phyloP scores from a whole-genome alignment of 352 stramenopile species.

The Hyaloperonospora brassicae region DNA sequence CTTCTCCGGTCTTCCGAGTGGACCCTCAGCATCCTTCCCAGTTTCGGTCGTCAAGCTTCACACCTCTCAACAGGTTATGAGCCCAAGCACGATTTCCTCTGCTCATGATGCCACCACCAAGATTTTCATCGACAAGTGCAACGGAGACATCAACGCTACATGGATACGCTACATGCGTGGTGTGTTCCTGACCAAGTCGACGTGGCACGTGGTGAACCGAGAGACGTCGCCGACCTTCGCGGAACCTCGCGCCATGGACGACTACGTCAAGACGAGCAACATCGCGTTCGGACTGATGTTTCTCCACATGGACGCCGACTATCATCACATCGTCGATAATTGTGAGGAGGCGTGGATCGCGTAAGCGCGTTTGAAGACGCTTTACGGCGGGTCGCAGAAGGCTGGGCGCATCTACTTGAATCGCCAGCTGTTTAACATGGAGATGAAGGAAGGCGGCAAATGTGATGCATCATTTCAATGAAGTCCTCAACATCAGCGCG shows the following conservation, averaged over 20 bases:
- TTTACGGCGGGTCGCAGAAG: slow-evolving; percentile 15
- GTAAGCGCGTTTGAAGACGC: slow-evolving; percentile 8
- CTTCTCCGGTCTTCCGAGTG: too few relatives aligned
- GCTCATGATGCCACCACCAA: slow-evolving; percentile 8
- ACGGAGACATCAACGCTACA: slow-evolving; percentile 7
- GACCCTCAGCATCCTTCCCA: too few relatives aligned
- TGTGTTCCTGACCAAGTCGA: neutral
- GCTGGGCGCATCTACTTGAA: slow-evolving; percentile 22
- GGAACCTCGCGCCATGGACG: slow-evolving; percentile 3
- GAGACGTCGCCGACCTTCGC: neutral
- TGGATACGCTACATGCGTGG: slow-evolving; percentile 1
- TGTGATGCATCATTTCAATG: slow-evolving; percentile 8
- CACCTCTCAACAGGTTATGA: slow-evolving; percentile 9
- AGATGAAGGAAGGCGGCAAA: slow-evolving; percentile 9
- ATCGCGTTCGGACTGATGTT: slow-evolving; percentile 23
- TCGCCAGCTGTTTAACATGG: slow-evolving; percentile 8
- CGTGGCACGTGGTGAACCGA: neutral
- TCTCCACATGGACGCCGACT: slow-evolving; percentile 19
- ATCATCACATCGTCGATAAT: slow-evolving; percentile 19
- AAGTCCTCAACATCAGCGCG: slow-evolving; percentile 7
- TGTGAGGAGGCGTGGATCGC: slow-evolving; percentile 19
- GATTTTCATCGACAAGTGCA: slow-evolving; percentile 10
- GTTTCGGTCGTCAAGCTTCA: too few relatives aligned
- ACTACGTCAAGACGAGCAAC: slow-evolving; percentile 22
- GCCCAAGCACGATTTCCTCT: slow-evolving; percentile 18